Base-by-base conservation (phyloP, 768 basidiomycete species). In the Leccinum olivaceopallidum region DNA sequence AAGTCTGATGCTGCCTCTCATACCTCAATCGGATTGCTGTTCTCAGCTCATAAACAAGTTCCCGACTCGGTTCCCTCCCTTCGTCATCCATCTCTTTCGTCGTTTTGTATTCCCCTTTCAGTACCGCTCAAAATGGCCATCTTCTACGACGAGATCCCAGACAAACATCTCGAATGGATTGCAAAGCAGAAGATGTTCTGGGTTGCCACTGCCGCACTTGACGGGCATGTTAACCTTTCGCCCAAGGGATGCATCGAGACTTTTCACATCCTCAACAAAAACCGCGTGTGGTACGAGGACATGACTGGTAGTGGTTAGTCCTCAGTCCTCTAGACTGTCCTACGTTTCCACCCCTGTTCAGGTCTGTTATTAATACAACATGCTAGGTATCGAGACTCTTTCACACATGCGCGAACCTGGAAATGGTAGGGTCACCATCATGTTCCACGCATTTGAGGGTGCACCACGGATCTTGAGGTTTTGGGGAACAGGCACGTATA, bases 251-350 rank as follows among this genome's bases (percentile, higher is more conserved):
- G 81, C 28, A 73, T 79, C 61, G 83, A 83, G 8, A 82, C 82
- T 4, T 88, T 91, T 67, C 86, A 86, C 65, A 68, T 89, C 62
- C 76, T 81, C 16, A 75, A 83, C 58, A 71, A 79, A 20, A 81
- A 77, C 47, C 75, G 72, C 51, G 84, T 86, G 2, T 90, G 88
- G 89, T 90, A 90, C 63, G 87, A 90, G 66, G 88, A 90, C 68
- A 77, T 88, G 50, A 85, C 83, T 20, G 89, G 89, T 9, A 85
- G 86, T 61, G 87, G 87, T 86, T 60, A 47, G 79, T 76, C n/a
- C 28, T 22, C 13, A 13, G 14, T 55, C 37, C 28, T 32, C 22
- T 14, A 24, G 1, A 8, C 9, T 39, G 5, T 2, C 22, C 22
- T 56, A 4, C 14, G 1, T 13, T 48, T 50, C 47, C 49, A 51